Conservation (phyloP, 495 filamentous ascomycete genomes). For the Paragyromitra xinjiangensis region DNA sequence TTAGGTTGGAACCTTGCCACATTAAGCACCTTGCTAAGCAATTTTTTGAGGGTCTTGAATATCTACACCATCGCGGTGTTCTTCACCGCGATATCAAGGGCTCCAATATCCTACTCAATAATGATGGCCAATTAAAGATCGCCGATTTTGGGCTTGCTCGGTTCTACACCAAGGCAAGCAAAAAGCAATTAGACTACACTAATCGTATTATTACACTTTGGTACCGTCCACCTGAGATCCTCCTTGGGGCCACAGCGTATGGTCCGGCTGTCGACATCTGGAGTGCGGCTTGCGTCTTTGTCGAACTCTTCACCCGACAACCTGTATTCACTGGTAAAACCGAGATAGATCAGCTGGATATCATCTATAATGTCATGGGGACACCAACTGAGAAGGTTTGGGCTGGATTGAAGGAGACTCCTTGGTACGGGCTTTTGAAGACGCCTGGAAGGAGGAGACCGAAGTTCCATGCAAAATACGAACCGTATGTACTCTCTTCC, state of each 20-base stretch:
- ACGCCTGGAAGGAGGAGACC: slow-evolving; percentile 77
- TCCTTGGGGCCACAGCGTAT: slow-evolving; percentile 93
- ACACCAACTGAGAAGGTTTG: slow-evolving; percentile 85
- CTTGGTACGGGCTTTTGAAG: slow-evolving; percentile 91
- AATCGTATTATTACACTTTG: slow-evolving; percentile 98
- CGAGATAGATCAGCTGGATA: slow-evolving; percentile 95
- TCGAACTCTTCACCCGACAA: slow-evolving; percentile 94
- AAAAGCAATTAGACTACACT: slow-evolving; percentile 92
- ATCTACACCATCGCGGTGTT: slow-evolving; percentile 91
- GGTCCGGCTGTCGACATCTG: slow-evolving; percentile 96
- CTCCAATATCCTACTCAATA: slow-evolving; percentile 93
- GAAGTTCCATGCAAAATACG: slow-evolving; percentile 85
- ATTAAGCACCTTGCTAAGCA: slow-evolving; percentile 95
- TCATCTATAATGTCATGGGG: slow-evolving; percentile 91
- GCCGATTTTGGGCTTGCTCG: slow-evolving; percentile 98
- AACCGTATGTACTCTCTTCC: slow-evolving; percentile 60
- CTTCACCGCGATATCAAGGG: slow-evolving; percentile 96
- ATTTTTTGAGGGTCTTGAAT: slow-evolving; percentile 92
- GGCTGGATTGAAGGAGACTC: slow-evolving; percentile 88
- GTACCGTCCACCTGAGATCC: slow-evolving; percentile 93
- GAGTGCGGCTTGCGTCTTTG: slow-evolving; percentile 95
- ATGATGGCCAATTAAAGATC: slow-evolving; percentile 84
- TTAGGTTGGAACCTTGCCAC: slow-evolving; percentile 81
- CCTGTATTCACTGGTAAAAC: slow-evolving; percentile 95
- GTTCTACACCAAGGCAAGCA: slow-evolving; percentile 83